Evolutionary conservation across 371 early-diverging fungal genomes (phyloP).

Genomic region (Dichotomocladium elegans): DNA sequence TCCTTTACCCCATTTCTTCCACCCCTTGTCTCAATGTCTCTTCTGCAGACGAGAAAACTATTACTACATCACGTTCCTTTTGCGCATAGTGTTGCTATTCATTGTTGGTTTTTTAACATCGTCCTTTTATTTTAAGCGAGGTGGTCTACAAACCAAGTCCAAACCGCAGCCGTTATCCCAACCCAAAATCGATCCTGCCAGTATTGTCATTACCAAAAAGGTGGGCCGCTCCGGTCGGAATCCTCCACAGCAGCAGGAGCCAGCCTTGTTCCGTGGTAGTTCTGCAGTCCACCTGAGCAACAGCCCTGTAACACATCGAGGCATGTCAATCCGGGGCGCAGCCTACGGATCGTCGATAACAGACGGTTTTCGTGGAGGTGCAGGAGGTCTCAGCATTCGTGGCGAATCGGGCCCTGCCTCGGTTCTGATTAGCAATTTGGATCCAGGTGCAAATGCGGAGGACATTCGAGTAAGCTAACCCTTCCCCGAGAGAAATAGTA

Average conservation of each 20-base stretch:
- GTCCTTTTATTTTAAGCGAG: not conserved
- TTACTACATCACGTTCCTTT: no score
- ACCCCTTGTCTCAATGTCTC: no score
- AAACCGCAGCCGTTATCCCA: not conserved
- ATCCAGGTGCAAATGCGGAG: slow-evolving; percentile 50
- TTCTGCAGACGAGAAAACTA: no score
- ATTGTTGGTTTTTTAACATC: not conserved
- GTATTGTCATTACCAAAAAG: slow-evolving; percentile 16
- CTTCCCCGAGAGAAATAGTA: no score
- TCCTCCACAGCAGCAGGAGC: not conserved
- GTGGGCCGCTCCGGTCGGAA: not conserved
- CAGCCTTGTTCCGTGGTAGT: not conserved
- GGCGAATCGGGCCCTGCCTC: slow-evolving; percentile 52
- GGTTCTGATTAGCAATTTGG: slow-evolving; percentile 52
- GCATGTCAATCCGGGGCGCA: slow-evolving; percentile 18
- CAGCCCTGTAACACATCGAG: not conserved
- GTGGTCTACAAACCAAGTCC: not conserved
- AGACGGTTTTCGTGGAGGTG: no score
- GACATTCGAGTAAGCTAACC: slow-evolving; percentile 47
- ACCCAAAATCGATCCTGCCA: slow-evolving; percentile 9
- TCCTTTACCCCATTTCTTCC: no score
- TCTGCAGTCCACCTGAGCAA: not conserved
- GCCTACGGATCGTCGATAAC: slow-evolving; percentile 16
- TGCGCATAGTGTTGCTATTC: no score
- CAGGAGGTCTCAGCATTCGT: slow-evolving; percentile 20